Base-by-base conservation (phyloP, 805 yeast species). In the Candida andamanensis region DNA sequence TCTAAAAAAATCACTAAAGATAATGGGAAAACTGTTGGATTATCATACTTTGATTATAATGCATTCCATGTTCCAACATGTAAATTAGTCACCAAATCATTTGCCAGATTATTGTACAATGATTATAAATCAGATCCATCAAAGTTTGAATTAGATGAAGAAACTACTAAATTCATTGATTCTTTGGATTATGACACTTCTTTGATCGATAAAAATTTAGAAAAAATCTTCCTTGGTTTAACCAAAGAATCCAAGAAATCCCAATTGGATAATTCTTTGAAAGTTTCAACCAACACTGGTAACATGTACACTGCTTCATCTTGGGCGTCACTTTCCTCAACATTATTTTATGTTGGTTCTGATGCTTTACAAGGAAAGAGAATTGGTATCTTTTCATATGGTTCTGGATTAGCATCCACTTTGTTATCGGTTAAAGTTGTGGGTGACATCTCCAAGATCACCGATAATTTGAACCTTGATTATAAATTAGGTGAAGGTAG, bases 51-150 rank as follows among this genome's bases (percentile, higher is more conserved):
- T 56, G 96, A 86, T 64, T 92, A 83, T 73, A 81, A 85, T 52
- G 90, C 87, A 23, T 92, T 92, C 89, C 98, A 92, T 60, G 96
- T 87, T 34, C 98, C 98, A 57, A 92, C 92, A 41, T 90, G 98
- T 70, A 92, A 92, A 69, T 75, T 89, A 52, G 97, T 92, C 39
- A 66, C 79, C 50, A 92, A 92, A 70, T 84, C 95, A 6, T 92
- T 76, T 58, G 98, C 95, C 34, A 81, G 98, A 69, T 65, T 92
- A 56, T 60, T 85, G 47, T 92, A 82, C 75, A 80, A 86, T 58
- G 98, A 90, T 65, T 90, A 74, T 72, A 72, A 69, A 56, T 70
- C 78, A 44, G 72, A 85, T 59, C 85, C 89, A 36, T 61, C 69
- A 18, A 60, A 67, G 39, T 81, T 74, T 63, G 63, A 46, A 28